Percentiles rank a stretch among this genome's conserved stretches.
Conservation (phyloP, 78 protist species). For the slime mould (Dictyostelium discoideum) region DNA sequence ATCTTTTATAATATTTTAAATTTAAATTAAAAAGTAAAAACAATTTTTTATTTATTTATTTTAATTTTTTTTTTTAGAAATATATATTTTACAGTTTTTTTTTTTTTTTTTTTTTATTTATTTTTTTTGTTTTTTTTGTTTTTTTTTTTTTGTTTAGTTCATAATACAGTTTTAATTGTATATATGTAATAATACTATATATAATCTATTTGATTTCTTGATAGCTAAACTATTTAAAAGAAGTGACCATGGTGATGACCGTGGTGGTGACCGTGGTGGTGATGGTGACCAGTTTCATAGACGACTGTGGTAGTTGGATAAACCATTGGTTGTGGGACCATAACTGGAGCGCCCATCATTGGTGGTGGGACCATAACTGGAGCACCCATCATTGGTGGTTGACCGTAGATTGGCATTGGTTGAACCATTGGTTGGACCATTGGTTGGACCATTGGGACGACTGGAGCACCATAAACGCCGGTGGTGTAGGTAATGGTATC, state of each 20-base stretch:
- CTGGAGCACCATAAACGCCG: neutral
- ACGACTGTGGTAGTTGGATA: neutral
- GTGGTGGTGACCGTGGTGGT: neutral
- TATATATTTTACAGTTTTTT: neutral
- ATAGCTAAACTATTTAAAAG: neutral
- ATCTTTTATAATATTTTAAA: too few relatives aligned
- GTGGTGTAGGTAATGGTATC: neutral
- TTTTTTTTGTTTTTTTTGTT: neutral
- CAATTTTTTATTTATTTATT: neutral
- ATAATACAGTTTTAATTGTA: neutral
- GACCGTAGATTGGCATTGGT: neutral
- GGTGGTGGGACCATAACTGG: neutral
- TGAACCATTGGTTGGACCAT: conserved; percentile 1
- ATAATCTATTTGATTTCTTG: neutral
- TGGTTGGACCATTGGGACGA: conserved; percentile 5
- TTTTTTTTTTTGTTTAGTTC: neutral
- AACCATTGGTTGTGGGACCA: neutral
- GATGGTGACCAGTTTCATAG: conserved; percentile 12
- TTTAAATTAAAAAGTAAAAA: too few relatives aligned
- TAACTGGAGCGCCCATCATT: neutral
- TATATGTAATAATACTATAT: neutral
- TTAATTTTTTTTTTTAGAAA: neutral
- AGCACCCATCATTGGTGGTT: neutral
- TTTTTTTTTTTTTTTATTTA: neutral
- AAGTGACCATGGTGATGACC: neutral